Evolutionary conservation across 2,329 filamentous ascomycete genomes (phyloP).

Genomic region (Canariomyces notabilis): DNA sequence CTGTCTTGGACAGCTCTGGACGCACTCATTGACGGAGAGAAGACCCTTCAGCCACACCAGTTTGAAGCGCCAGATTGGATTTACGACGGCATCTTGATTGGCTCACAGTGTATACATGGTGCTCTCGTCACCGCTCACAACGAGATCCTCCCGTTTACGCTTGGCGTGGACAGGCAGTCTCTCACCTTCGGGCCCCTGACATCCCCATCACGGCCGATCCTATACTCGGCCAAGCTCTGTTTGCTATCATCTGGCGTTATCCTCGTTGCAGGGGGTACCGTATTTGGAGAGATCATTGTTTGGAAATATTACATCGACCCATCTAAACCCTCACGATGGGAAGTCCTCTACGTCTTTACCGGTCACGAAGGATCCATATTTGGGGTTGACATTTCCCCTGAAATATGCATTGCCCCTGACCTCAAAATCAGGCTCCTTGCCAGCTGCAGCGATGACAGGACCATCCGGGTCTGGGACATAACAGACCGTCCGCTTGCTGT

Average conservation of each 20-base stretch:
- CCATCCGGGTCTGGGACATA: conserved; percentile 83
- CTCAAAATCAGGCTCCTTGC: conserved; percentile 60
- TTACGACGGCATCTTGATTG: conserved; percentile 58
- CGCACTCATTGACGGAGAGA: conserved; percentile 28
- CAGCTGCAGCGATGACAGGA: conserved; percentile 93
- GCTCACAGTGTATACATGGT: conserved; percentile 35
- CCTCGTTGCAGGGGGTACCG: conserved; percentile 81
- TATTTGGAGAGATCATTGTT: conserved; percentile 88
- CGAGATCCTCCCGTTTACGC: conserved; percentile 57
- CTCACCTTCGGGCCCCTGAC: conserved; percentile 46
- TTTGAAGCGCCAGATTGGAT: conserved; percentile 67
- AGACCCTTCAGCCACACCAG: conserved; percentile 30
- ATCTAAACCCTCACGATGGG: conserved; percentile 23
- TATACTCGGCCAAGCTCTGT: conserved; percentile 76
- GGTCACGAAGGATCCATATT: conserved; percentile 93
- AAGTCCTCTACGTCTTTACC: conserved; percentile 50
- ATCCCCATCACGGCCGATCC: conserved; percentile 71
- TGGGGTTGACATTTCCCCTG: conserved; percentile 71
- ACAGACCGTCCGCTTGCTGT: conserved; percentile 41
- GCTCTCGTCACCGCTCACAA: conserved; percentile 84
- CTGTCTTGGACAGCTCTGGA: conserved; percentile 33
- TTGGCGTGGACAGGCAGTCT: conserved; percentile 5
- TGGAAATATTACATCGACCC: conserved; percentile 63
- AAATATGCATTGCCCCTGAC: conserved; percentile 37
- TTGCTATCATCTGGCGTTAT: conserved; percentile 56